phyloP scores from a whole-genome alignment of 1,284 basidiomycete genomes.

The Irpex lacteus region DNA sequence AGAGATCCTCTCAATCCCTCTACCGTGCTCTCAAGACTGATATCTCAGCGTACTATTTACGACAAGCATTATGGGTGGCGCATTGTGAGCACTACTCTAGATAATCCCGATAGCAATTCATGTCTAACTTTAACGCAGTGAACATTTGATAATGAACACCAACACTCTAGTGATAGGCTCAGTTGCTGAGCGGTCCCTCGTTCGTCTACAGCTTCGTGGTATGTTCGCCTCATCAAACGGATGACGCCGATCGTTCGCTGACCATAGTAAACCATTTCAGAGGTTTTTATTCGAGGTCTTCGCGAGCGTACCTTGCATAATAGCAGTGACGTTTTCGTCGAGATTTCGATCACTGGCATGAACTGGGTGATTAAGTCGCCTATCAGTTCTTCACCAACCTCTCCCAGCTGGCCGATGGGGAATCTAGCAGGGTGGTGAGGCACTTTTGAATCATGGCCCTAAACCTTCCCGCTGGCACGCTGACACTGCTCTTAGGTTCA shows the following conservation, averaged over 20 bases:
- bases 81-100: neutral
- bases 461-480: too few relatives aligned
- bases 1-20: too few relatives aligned
- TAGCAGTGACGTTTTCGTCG: neutral
- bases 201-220: neutral
- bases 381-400: neutral
- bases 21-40: too few relatives aligned
- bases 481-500: neutral
- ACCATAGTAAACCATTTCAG: neutral
- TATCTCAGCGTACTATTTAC: neutral
- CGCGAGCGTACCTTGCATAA: neutral
- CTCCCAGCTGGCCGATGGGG: neutral
- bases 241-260: neutral
- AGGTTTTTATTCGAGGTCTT: neutral
- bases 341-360: neutral
- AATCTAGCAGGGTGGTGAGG: neutral
- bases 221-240: neutral
- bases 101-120: neutral
- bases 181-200: neutral
- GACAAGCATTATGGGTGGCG: neutral
- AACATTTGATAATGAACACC: neutral
- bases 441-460: neutral
- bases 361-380: neutral
- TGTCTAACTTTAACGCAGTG: neutral
- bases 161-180: neutral